Base-by-base conservation (phyloP, 805 yeast genomes). In the Soucietia sequanensis region DNA sequence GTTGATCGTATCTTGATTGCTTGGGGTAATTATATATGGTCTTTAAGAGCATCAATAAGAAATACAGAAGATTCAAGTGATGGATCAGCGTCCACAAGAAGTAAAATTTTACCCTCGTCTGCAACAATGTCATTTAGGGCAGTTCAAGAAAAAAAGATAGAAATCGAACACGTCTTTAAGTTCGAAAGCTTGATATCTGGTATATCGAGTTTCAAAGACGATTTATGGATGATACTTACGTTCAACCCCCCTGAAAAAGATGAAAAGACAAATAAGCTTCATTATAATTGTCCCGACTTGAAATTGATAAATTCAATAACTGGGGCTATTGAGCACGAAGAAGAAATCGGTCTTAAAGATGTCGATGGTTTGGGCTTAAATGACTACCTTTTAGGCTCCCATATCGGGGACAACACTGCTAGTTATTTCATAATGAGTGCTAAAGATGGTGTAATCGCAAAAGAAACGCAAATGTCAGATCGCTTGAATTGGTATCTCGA, bases 1-100 rank as follows among this genome's bases (percentile, higher is more conserved):
- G 60, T 71, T 2, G 84, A 82, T 50, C 58, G 85, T 41, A 64
- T 88, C 8, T 58, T 85, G 1, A 71, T 93, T 17, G 95, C 90
- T 0, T 93, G 98, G 98, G 84, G 79, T 3, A 72, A 78, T 41
- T 75, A 80, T 43, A 67, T 91, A 3, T 90, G 95, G 95, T 63
- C 73, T 14, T 60, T 88, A 23, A 69, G 79, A 39, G 59, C 79
- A 6, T 65, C 73, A 5, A 38, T 58, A 10, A 37, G 44, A 19
- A 27, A 47, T 6, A 28, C 35, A 3, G 46, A 37, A 0, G 38
- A 44, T 38, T 28, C 56, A 46, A 13, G 29, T 10, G 36, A 35
- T 12, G 47, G 41, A 15, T 44, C 50, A 6, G 39, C 55, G 27
- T 56, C 65, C 11, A 41, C 52, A 22, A 53, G 52, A 35, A 60